phyloP scores from a whole-genome alignment of 495 filamentous ascomycete species.

The Penicillium paxilli region DNA sequence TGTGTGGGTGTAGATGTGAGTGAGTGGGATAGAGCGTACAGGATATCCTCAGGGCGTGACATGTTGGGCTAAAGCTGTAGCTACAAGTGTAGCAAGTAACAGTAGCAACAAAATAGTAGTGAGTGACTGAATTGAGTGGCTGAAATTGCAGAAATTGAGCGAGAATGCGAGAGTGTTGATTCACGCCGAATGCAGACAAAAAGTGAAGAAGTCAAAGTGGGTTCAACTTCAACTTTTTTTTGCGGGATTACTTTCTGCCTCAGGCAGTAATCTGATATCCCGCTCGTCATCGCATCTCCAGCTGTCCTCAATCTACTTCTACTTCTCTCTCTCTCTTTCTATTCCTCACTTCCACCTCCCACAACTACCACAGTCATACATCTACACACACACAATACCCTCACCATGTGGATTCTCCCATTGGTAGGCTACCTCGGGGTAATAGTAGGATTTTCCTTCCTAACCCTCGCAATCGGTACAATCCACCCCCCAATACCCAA shows the following conservation, averaged over 20 bases:
- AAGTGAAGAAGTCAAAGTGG: too few relatives aligned
- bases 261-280: background rate
- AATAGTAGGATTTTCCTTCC: conserved; percentile 84
- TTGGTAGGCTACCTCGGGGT: conserved; percentile 87
- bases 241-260: too few relatives aligned
- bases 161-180: too few relatives aligned
- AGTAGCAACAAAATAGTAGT: too few relatives aligned
- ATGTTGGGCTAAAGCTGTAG: conserved; percentile 43
- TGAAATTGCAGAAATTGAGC: too few relatives aligned
- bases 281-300: background rate
- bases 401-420: conserved; percentile 86
- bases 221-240: too few relatives aligned
- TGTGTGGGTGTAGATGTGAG: too few relatives aligned
- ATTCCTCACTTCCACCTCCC: too few relatives aligned
- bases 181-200: too few relatives aligned
- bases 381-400: background rate
- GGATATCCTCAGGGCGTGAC: conserved; percentile 93
- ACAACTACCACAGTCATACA: background rate
- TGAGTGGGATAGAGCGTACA: conserved; percentile 59
- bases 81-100: too few relatives aligned
- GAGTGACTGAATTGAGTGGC: too few relatives aligned
- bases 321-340: conserved; percentile 1
- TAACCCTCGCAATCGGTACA: conserved; percentile 89
- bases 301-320: too few relatives aligned
- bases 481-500: background rate